phyloP scores from a whole-genome alignment of 495 filamentous ascomycete species.

The Diplogelasinospora grovesii region DNA sequence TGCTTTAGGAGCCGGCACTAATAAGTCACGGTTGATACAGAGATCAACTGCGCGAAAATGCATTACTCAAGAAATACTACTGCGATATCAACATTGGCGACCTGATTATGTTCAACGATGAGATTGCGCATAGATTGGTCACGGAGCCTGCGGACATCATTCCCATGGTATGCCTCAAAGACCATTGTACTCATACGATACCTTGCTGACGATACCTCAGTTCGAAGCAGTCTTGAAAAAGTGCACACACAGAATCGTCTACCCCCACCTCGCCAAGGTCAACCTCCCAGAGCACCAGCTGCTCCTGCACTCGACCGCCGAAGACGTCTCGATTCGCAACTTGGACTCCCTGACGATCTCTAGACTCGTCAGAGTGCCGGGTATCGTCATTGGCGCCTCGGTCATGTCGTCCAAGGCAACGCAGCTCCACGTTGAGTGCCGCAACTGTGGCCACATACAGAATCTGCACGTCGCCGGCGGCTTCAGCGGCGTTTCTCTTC shows the following conservation, averaged over 20 bases:
- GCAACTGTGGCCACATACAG: slow-evolving; percentile 71
- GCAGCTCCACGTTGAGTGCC: slow-evolving; percentile 77
- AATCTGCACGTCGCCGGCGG: slow-evolving; percentile 70
- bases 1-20: too few relatives aligned
- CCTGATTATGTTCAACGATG: slow-evolving; percentile 93
- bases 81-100: slow-evolving; percentile 97
- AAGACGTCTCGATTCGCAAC: slow-evolving; percentile 88
- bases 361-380: slow-evolving; percentile 89
- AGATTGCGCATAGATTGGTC: slow-evolving; percentile 83
- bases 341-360: slow-evolving; percentile 91
- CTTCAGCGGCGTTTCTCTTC: slow-evolving; percentile 78
- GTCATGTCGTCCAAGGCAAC: slow-evolving; percentile 96
- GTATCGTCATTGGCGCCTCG: slow-evolving; percentile 95
- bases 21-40: too few relatives aligned
- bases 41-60: slow-evolving; percentile 95
- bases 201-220: slow-evolving; percentile 35
- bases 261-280: slow-evolving; percentile 60
- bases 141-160: slow-evolving; percentile 91
- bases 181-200: slow-evolving; percentile 6
- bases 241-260: slow-evolving; percentile 89
- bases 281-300: slow-evolving; percentile 86
- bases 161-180: slow-evolving; percentile 58
- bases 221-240: slow-evolving; percentile 86
- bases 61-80: slow-evolving; percentile 87
- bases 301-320: slow-evolving; percentile 85